Conservation (phyloP, 768 basidiomycete genomes). For the Mycena belliarum region DNA sequence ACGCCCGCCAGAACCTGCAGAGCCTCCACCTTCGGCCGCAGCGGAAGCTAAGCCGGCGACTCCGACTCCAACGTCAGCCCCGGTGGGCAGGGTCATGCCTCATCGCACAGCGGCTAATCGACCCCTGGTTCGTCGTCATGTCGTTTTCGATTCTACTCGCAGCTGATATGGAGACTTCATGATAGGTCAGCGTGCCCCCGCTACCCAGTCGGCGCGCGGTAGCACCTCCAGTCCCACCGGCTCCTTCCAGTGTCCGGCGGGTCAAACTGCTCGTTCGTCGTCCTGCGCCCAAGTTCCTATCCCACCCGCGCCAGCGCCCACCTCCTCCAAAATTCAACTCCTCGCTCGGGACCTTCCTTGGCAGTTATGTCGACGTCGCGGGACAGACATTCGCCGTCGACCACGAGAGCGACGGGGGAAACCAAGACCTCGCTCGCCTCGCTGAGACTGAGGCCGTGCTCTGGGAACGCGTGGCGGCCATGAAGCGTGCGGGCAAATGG, state of each 20-base stretch:
- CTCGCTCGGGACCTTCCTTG: constrained; percentile 58
- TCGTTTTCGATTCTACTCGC: neutral
- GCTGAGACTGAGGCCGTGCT: constrained; percentile 46
- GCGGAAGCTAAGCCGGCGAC: constrained; percentile 2
- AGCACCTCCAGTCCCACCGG: constrained; percentile 17
- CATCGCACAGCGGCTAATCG: constrained; percentile 10
- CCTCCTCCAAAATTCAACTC: constrained; percentile 48
- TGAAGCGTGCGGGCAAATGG: constrained; percentile 21
- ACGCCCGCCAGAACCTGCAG: neutral
- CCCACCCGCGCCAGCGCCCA: constrained; percentile 71
- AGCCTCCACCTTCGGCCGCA: constrained; percentile 1
- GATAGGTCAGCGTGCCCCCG: constrained; percentile 11
- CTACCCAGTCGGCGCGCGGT: constrained; percentile 7
- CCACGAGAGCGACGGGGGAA: neutral
- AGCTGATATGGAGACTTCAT: neutral
- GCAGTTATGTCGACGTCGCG: constrained; percentile 60
- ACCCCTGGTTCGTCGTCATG: neutral
- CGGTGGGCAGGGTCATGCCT: constrained; percentile 11
- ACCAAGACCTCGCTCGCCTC: constrained; percentile 37
- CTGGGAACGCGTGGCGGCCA: constrained; percentile 35
- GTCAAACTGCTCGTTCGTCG: constrained; percentile 67
- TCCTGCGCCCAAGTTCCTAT: constrained; percentile 53
- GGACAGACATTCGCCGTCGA: constrained; percentile 43
- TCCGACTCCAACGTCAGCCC: neutral
- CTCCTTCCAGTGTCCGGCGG: constrained; percentile 53